These are phyloP conservation scores for Ganoderma sp. DNA, from an alignment of 1,284 basidiomycete species.

Conservation along the genomic window DNA sequence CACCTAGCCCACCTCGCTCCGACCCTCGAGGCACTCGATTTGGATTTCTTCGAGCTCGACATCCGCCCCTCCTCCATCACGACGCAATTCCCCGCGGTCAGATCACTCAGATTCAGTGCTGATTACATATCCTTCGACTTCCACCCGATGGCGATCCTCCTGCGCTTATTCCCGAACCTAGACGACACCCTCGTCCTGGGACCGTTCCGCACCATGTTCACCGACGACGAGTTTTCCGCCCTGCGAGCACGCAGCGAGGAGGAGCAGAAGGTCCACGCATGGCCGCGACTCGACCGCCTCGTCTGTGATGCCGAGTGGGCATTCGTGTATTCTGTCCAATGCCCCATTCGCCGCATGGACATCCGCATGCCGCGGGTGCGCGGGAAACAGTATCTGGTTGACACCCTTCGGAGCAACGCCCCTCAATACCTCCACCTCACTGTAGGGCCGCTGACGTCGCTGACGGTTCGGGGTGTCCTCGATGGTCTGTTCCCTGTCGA, in stretches of 20 bases:
- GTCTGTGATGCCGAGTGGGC: neutral
- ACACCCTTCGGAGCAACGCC: no score
- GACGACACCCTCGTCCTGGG: neutral
- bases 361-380: no score
- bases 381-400: no score
- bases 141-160: neutral
- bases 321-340: neutral
- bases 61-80: neutral
- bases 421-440: neutral
- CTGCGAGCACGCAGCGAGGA: neutral
- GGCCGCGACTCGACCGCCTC: neutral
- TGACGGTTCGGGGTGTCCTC: no score
- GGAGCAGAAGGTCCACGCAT: neutral
- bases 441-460: no score
- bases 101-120: neutral
- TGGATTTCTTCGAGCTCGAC: neutral
- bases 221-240: no score
- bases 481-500: no score
- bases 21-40: neutral
- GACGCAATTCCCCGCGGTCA: neutral
- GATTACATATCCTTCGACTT: neutral
- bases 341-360: neutral
- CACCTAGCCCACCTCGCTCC: neutral
- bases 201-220: neutral
- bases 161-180: conserved; percentile 1